Conservation (phyloP, 1,284 basidiomycete genomes). For the Lentinula novae-zelandiae region DNA sequence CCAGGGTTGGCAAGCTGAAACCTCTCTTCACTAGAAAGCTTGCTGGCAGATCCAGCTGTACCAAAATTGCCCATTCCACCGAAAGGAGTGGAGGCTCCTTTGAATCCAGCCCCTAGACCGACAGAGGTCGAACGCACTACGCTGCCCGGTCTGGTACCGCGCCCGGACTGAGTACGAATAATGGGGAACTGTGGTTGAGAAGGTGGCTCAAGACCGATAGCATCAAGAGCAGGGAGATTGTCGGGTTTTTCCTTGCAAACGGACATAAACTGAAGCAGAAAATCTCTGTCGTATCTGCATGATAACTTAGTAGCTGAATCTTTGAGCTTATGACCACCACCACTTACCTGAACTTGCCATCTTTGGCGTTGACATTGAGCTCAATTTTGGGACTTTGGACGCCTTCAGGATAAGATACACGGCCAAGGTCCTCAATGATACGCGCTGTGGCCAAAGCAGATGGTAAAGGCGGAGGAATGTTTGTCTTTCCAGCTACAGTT, state of each 20-base stretch:
- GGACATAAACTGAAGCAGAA: slow-evolving; percentile 96
- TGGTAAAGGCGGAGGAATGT: slow-evolving; percentile 45
- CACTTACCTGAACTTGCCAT: slow-evolving; percentile 83
- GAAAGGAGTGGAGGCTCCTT: slow-evolving; percentile 43
- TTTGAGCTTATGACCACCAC: not conserved
- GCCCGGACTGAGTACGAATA: slow-evolving; percentile 59
- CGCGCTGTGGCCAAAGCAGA: slow-evolving; percentile 74
- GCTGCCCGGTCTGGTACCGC: slow-evolving; percentile 40
- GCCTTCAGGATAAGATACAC: slow-evolving; percentile 81
- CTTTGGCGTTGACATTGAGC: slow-evolving; percentile 81
- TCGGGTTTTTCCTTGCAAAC: slow-evolving; percentile 95
- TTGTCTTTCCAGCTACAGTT: slow-evolving; percentile 30
- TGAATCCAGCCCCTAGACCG: slow-evolving; percentile 50
- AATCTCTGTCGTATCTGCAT: slow-evolving; percentile 90
- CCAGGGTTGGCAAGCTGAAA: slow-evolving; percentile 46
- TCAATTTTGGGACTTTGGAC: slow-evolving; percentile 82
- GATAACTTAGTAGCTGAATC: not conserved
- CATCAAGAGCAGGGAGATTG: slow-evolving; percentile 84
- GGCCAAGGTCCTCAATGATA: slow-evolving; percentile 79
- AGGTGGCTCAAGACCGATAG: slow-evolving; percentile 84
- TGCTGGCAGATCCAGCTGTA: slow-evolving; percentile 41
- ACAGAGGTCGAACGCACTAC: slow-evolving; percentile 49
- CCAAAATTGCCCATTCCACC: slow-evolving; percentile 72
- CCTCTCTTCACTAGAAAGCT: slow-evolving; percentile 72
- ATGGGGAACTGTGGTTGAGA: slow-evolving; percentile 50